Conservation (phyloP, 345 rosid genomes). For the Eutrema japonicum region DNA sequence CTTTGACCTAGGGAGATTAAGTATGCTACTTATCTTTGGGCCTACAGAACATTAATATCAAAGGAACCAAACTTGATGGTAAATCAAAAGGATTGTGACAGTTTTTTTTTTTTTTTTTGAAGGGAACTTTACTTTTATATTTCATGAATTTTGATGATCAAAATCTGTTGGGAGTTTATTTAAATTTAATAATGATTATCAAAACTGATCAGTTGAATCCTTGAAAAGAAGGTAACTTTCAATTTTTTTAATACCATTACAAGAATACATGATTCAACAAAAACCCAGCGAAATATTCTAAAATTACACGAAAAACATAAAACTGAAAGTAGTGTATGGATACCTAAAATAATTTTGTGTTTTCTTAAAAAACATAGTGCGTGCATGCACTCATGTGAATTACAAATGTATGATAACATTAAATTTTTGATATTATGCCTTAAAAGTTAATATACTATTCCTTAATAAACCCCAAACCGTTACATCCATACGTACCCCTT, state of each 20-base stretch:
- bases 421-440: background rate
- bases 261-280: background rate
- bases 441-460: background rate
- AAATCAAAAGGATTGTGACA: constrained; percentile 6
- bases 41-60: background rate
- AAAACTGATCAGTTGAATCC: background rate
- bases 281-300: background rate
- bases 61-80: background rate
- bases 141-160: background rate
- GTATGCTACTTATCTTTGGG: constrained; percentile 10
- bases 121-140: background rate
- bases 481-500: background rate
- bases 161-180: background rate
- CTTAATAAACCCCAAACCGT: constrained; percentile 11
- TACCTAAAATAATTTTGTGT: background rate
- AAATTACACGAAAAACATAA: background rate
- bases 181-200: background rate
- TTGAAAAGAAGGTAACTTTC: background rate
- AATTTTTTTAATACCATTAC: too few relatives aligned
- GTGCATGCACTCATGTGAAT: background rate
- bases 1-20: constrained; percentile 16
- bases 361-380: background rate
- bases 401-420: background rate
- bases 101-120: background rate
- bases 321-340: too few relatives aligned